A percentile compares a stretch with the other conserved stretches of the same genome.
These are phyloP conservation scores for Microcyclosporella mali DNA, from an alignment of 2,329 filamentous ascomycete genomes.

Conservation along the genomic window DNA sequence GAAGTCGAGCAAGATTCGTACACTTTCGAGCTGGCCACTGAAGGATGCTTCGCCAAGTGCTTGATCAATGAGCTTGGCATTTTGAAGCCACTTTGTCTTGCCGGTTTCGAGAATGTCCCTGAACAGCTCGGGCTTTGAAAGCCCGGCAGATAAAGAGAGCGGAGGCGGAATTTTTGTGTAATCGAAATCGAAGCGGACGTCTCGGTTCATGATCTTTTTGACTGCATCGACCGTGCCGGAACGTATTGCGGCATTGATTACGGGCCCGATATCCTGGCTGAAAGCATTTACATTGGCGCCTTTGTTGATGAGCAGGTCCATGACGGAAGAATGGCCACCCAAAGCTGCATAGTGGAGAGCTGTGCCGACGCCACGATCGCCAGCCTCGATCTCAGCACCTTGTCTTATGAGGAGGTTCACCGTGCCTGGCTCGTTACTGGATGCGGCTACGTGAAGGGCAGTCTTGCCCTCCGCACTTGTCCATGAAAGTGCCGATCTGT, in stretches of 20 bases:
- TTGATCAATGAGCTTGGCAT: too few species aligned
- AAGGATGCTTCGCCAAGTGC: too few species aligned
- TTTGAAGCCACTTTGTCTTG: too few species aligned
- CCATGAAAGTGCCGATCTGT: too few species aligned
- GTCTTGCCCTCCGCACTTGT: too few species aligned
- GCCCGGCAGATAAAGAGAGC: conserved; percentile 4
- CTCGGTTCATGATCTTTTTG: conserved; percentile 4
- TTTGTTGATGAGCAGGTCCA: conserved; percentile 3
- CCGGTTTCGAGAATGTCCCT: background rate
- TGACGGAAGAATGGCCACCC: conserved; percentile 5
- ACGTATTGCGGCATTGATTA: conserved; percentile 10
- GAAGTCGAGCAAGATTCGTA: too few species aligned
- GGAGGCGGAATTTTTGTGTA: conserved; percentile 6
- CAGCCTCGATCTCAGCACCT: too few species aligned
- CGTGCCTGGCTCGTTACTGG: too few species aligned
- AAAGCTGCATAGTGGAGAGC: conserved; percentile 4
- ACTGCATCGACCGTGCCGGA: conserved; percentile 9
- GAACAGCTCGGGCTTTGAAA: conserved; percentile 7
- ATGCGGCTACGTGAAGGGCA: too few species aligned
- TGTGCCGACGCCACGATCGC: background rate
- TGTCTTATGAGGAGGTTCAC: too few species aligned
- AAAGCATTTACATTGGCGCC: conserved; percentile 8
- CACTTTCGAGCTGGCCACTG: too few species aligned
- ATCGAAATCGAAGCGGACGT: conserved; percentile 10
- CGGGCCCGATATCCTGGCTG: conserved; percentile 4